phyloP scores from a whole-genome alignment of 2,329 filamentous ascomycete genomes.

The Cucurbitaria berberidis region DNA sequence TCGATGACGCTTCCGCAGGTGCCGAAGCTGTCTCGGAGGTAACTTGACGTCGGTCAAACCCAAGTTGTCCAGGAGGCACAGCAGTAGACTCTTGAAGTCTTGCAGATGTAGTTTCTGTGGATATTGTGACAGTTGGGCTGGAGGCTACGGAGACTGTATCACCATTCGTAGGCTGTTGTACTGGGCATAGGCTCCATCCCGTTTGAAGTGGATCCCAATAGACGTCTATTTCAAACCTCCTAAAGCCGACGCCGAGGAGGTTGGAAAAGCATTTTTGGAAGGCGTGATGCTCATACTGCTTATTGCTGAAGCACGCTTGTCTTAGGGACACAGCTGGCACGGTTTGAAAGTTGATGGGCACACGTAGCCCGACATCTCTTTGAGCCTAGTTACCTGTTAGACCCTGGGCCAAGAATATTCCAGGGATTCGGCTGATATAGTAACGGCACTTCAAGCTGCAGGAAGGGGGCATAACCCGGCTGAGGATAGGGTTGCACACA shows the following conservation, averaged over 20 bases:
- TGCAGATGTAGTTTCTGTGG: conserved; percentile 24
- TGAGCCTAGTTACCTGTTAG: conserved; percentile 58
- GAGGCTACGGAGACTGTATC: conserved; percentile 14
- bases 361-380: conserved; percentile 63
- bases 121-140: conserved; percentile 17
- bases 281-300: conserved; percentile 59
- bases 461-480: not conserved
- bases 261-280: conserved; percentile 66
- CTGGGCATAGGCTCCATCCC: conserved; percentile 68
- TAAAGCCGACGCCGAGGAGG: conserved; percentile 65
- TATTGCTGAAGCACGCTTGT: conserved; percentile 64
- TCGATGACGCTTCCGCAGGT: conserved; percentile 1
- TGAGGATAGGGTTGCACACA: not conserved
- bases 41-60: conserved; percentile 18
- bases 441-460: not conserved
- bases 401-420: not conserved
- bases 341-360: conserved; percentile 69
- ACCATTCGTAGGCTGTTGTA: conserved; percentile 52
- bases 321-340: conserved; percentile 62
- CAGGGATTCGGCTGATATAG: not conserved
- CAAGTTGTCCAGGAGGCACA: conserved; percentile 2
- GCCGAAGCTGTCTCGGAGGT: conserved; percentile 5
- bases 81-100: conserved; percentile 22
- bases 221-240: conserved; percentile 64
- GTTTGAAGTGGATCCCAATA: conserved; percentile 66